phyloP scores from a whole-genome alignment of 176 grass and related monocot species.

The Luzula sylvatica region DNA sequence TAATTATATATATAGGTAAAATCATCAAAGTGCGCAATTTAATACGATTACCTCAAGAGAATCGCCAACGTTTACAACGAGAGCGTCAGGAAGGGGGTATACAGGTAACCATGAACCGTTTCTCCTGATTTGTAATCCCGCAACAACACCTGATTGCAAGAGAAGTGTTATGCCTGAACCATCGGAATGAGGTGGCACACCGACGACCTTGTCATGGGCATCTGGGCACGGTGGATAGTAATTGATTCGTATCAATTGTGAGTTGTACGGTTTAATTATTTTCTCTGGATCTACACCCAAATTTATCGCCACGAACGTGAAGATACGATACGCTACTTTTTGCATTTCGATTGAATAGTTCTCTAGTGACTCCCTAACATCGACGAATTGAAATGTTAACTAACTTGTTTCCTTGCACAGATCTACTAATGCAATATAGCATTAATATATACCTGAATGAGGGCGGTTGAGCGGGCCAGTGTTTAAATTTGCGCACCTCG shows the following conservation, averaged over 20 bases:
- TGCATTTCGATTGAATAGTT: too few species aligned
- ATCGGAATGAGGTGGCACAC: constrained; percentile 52
- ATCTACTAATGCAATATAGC: background rate
- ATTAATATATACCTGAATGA: constrained; percentile 34
- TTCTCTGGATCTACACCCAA: constrained; percentile 2
- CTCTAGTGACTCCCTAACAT: background rate
- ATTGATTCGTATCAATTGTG: constrained; percentile 30
- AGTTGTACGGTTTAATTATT: constrained; percentile 1
- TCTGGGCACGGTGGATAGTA: constrained; percentile 45
- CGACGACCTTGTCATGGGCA: constrained; percentile 29
- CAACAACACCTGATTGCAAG: too few species aligned
- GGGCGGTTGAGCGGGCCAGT: too few species aligned
- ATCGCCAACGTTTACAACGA: constrained; percentile 55
- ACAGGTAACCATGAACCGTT: constrained; percentile 48
- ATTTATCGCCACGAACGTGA: constrained; percentile 28
- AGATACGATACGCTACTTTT: constrained; percentile 9
- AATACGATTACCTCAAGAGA: constrained; percentile 35
- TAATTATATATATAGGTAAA: too few species aligned
- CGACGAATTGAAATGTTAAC: background rate
- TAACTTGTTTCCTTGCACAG: background rate
- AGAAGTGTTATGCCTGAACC: constrained; percentile 34
- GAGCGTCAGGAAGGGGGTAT: constrained; percentile 18
- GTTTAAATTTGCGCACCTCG: constrained; percentile 12
- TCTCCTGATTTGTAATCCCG: too few species aligned
- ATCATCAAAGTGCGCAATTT: too few species aligned